Percentiles rank a stretch among this genome's conserved stretches.
Conservation (phyloP, 1,139 yeast species). For the Lodderomyces oxycetoniae region DNA sequence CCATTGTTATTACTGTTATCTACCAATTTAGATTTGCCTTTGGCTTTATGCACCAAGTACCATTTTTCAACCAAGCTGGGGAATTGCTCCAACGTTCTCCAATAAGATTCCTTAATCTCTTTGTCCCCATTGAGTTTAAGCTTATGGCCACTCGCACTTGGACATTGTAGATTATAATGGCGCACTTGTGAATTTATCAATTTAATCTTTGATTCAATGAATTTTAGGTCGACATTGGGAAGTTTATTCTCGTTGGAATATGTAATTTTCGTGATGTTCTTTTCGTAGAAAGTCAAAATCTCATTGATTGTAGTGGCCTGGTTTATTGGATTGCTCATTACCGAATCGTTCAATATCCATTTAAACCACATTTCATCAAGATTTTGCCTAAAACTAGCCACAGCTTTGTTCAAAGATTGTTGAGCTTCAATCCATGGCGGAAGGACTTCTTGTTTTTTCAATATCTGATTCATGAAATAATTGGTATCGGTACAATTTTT, state of each 20-base stretch:
- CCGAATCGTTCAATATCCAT: slow-evolving; percentile 26
- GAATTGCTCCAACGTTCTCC: slow-evolving; percentile 15
- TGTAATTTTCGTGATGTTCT: slow-evolving; percentile 6
- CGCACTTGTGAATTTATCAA: slow-evolving; percentile 57
- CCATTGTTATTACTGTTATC: not conserved
- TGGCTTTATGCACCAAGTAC: slow-evolving; percentile 18
- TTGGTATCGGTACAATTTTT: slow-evolving; percentile 48
- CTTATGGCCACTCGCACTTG: slow-evolving; percentile 62
- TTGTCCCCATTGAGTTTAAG: slow-evolving; percentile 50
- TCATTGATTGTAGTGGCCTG: slow-evolving; percentile 16
- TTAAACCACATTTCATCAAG: slow-evolving; percentile 43
- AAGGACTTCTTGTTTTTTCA: slow-evolving; percentile 68
- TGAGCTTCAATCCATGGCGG: slow-evolving; percentile 92
- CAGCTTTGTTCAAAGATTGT: slow-evolving; percentile 47
- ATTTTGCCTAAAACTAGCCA: slow-evolving; percentile 41
- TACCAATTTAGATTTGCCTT: slow-evolving; percentile 5
- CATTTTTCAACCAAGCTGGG: slow-evolving; percentile 15
- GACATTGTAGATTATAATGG: slow-evolving; percentile 77
- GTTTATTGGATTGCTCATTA: slow-evolving; percentile 15
- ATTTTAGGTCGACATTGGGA: slow-evolving; percentile 18
- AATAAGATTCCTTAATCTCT: slow-evolving; percentile 40
- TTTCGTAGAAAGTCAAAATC: slow-evolving; percentile 11
- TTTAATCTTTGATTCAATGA: slow-evolving; percentile 41
- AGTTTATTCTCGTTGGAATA: slow-evolving; percentile 7
- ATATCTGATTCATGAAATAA: slow-evolving; percentile 47